Evolutionary conservation across 2,329 filamentous ascomycete genomes (phyloP).

Genomic region (Colletotrichum theobromicola): DNA sequence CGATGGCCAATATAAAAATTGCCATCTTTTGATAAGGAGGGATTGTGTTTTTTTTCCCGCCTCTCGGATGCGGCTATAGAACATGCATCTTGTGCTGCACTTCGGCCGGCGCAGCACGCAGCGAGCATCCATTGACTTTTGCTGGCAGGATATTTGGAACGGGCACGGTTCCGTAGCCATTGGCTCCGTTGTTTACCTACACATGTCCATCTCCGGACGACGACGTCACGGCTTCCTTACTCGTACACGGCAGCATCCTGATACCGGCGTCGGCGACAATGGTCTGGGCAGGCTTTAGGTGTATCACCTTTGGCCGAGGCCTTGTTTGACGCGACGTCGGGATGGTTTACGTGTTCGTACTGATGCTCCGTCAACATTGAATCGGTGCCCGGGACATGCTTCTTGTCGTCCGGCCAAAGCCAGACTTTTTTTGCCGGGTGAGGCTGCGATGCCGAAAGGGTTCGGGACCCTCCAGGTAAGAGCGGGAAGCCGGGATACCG

Average conservation of each 20-base stretch:
- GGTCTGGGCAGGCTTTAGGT: neutral
- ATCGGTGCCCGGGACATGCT: neutral
- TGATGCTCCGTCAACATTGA: neutral
- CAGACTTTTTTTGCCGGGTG: neutral
- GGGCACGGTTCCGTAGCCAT: neutral
- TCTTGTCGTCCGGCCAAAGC: neutral
- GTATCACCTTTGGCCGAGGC: neutral
- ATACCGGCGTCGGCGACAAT: conserved; percentile 3
- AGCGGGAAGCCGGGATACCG: conserved; percentile 18
- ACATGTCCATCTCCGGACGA: neutral
- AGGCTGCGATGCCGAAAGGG: neutral
- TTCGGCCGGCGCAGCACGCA: neutral
- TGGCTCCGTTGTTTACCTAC: neutral
- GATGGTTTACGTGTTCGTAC: neutral
- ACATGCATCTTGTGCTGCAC: neutral
- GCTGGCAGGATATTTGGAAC: neutral
- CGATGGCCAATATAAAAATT: conserved; percentile 9
- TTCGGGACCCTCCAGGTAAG: neutral
- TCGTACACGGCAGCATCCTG: conserved; percentile 6
- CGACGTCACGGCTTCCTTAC: conserved; percentile 13
- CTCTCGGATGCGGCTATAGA: neutral
- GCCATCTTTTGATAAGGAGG: conserved; percentile 14
- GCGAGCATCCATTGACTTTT: conserved; percentile 5
- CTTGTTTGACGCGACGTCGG: neutral
- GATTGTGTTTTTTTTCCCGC: neutral